These are phyloP conservation scores for Neurospora terricola DNA, from an alignment of 495 filamentous ascomycete genomes.

Conservation along the genomic window DNA sequence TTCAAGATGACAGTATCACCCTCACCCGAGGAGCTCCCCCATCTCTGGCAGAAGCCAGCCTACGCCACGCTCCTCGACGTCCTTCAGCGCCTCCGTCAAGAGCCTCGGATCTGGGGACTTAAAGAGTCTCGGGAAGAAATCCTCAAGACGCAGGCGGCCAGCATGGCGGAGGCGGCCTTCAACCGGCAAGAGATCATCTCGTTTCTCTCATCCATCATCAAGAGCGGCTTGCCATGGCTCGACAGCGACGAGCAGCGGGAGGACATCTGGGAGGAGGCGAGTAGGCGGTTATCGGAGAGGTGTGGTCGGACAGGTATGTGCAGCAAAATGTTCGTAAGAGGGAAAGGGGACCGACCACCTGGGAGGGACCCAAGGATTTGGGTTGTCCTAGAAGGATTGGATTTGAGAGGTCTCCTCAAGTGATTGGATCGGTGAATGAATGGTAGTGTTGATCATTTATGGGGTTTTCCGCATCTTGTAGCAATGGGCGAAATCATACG, in stretches of 20 bases:
- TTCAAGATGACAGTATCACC: slow-evolving; percentile 4
- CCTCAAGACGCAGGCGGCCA: slow-evolving; percentile 17
- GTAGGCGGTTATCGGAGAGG: slow-evolving; percentile 66
- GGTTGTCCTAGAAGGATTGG: neutral
- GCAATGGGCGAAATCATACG: slow-evolving; percentile 74
- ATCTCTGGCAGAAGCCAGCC: slow-evolving; percentile 36
- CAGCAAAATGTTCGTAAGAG: neutral
- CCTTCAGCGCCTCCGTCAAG: slow-evolving; percentile 28
- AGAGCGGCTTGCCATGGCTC: slow-evolving; percentile 67
- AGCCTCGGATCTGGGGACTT: slow-evolving; percentile 33
- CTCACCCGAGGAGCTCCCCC: slow-evolving; percentile 25
- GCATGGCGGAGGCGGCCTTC: slow-evolving; percentile 9
- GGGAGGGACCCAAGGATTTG: neutral
- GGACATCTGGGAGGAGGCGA: slow-evolving; percentile 68
- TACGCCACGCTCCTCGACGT: slow-evolving; percentile 24
- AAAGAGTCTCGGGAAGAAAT: slow-evolving; percentile 19
- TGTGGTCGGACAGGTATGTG: slow-evolving; percentile 54
- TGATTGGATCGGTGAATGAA: neutral
- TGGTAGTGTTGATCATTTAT: neutral
- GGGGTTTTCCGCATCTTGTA: slow-evolving; percentile 9
- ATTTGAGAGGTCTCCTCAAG: neutral
- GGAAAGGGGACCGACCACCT: neutral
- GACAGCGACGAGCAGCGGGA: slow-evolving; percentile 60
- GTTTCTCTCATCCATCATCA: slow-evolving; percentile 71
- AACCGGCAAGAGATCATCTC: slow-evolving; percentile 32